These are phyloP conservation scores for Diplosphaera chodatii DNA, from an alignment of 139 green algal genomes.

Conservation along the genomic window DNA sequence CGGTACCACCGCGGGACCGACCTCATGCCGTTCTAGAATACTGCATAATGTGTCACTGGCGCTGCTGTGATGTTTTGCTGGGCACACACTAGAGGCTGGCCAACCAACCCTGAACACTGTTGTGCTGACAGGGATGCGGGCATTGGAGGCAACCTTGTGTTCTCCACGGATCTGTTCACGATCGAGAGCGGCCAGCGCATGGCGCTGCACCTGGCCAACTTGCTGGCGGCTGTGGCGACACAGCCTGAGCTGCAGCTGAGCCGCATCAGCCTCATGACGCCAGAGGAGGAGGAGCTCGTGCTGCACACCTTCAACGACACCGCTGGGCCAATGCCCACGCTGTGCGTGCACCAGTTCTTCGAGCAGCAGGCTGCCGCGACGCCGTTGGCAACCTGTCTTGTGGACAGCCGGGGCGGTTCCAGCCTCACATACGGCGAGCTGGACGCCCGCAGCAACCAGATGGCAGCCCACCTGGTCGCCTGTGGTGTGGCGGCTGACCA, in stretches of 20 bases:
- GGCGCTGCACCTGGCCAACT: not conserved
- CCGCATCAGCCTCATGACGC: not conserved
- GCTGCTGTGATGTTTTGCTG: too few relatives aligned
- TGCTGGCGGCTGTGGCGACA: not conserved
- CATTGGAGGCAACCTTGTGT: not conserved
- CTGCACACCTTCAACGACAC: slow-evolving; percentile 4
- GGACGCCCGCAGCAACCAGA: slow-evolving; percentile 20
- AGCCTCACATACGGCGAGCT: slow-evolving; percentile 16
- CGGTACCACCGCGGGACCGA: too few relatives aligned
- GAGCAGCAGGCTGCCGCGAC: slow-evolving; percentile 9
- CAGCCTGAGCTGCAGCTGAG: not conserved
- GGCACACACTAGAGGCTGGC: too few relatives aligned
- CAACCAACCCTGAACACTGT: too few relatives aligned
- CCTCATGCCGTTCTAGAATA: too few relatives aligned
- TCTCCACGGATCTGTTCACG: not conserved
- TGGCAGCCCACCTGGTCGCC: slow-evolving; percentile 20
- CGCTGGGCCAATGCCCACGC: not conserved
- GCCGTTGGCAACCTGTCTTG: slow-evolving; percentile 16
- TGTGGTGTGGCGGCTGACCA: slow-evolving; percentile 10
- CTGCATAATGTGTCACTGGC: too few relatives aligned
- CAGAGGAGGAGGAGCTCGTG: not conserved
- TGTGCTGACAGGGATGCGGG: too few relatives aligned
- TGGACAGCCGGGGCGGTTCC: not conserved
- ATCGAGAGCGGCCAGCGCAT: not conserved
- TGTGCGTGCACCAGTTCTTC: slow-evolving; percentile 21